Evolutionary conservation across 148 eudicot genomes (phyloP).

Genomic region (Camellia japonica): DNA sequence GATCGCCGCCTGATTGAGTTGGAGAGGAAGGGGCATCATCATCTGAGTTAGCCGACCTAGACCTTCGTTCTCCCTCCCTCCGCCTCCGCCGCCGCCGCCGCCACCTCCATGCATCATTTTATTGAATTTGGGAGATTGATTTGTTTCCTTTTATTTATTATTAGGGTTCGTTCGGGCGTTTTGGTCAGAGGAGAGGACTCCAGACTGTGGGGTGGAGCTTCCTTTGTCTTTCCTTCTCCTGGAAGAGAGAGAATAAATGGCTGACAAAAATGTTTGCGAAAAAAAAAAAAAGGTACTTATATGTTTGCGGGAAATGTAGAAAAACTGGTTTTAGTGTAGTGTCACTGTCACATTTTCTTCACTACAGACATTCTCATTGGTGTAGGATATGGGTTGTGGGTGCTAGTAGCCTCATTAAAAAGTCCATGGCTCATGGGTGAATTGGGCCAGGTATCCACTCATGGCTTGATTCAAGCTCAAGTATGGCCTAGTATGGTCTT

Average conservation of each 20-base stretch:
- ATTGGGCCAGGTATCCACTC: no score
- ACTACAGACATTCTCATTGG: no score
- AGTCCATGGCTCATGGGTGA: no score
- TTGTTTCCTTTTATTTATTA: neutral
- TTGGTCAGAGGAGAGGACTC: neutral
- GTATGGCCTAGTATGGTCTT: no score
- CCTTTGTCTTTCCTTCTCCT: neutral
- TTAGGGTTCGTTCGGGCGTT: neutral
- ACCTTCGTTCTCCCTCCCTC: slow-evolving; percentile 11
- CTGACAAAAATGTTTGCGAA: neutral
- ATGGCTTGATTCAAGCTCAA: no score
- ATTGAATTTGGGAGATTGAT: no score
- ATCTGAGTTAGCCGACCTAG: slow-evolving; percentile 14
- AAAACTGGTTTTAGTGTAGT: no score
- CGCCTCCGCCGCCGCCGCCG: neutral
- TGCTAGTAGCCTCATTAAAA: no score
- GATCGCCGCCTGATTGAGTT: neutral
- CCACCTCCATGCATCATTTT: neutral
- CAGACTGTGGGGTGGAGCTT: neutral
- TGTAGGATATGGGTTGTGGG: no score
- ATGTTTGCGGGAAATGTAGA: no score
- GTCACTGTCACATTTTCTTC: no score
- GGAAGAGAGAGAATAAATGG: neutral
- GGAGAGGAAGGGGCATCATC: slow-evolving; percentile 14
- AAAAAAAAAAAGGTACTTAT: no score